phyloP scores from a whole-genome alignment of 176 grass and related monocot species.

The Chrysopogon serrulatus region DNA sequence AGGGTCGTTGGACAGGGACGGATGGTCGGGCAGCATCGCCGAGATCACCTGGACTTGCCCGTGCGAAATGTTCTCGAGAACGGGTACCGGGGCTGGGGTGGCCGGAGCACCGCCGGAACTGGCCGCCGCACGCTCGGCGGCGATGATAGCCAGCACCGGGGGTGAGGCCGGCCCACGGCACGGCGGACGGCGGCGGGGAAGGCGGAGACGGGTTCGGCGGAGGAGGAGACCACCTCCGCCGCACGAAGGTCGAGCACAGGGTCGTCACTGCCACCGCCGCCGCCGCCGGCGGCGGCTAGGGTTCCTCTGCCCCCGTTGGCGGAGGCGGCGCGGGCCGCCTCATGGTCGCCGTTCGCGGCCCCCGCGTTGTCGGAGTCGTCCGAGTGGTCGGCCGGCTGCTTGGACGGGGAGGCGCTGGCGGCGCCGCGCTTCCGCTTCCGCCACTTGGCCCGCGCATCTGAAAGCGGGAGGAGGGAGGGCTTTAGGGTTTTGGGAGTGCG shows the following conservation, averaged over 20 bases:
- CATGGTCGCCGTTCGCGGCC: constrained; percentile 13
- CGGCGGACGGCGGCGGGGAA: constrained; percentile 63
- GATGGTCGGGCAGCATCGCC: constrained; percentile 67
- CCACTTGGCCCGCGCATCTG: constrained; percentile 89
- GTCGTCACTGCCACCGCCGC: constrained; percentile 26
- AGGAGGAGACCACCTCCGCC: constrained; percentile 61
- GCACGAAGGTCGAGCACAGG: constrained; percentile 56
- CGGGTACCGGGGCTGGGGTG: background rate
- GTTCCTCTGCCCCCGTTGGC: constrained; percentile 27
- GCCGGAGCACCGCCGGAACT: background rate
- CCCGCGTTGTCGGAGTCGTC: constrained; percentile 35
- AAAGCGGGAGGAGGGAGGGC: background rate
- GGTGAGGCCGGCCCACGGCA: constrained; percentile 58
- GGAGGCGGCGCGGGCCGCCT: background rate
- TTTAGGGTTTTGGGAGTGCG: constrained; percentile 24
- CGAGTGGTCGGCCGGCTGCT: constrained; percentile 31
- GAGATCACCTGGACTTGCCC: constrained; percentile 85
- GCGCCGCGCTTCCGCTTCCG: constrained; percentile 69
- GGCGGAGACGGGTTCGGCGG: constrained; percentile 44
- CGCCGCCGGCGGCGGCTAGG: constrained; percentile 21
- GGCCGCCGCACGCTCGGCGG: constrained; percentile 48
- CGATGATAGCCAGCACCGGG: constrained; percentile 56
- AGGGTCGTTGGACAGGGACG: constrained; percentile 52
- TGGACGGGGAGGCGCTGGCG: constrained; percentile 39
- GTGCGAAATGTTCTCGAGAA: constrained; percentile 88